Evolutionary conservation across 208 protist species (phyloP).

Genomic region (Trypanosoma platydactyli): DNA sequence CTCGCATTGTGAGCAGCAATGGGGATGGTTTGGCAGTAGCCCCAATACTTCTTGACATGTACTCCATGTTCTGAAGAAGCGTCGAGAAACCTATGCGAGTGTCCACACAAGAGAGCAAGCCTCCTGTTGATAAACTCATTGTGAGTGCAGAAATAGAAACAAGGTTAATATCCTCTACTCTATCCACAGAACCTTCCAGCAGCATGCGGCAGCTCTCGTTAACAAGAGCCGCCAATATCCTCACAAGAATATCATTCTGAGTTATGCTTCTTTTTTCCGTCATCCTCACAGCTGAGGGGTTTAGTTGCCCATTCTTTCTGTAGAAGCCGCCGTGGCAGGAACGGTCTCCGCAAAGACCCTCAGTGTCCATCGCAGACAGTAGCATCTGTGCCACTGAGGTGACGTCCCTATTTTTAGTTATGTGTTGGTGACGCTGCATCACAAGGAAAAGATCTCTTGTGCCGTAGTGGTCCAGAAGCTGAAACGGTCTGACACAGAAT

Average conservation of each 20-base stretch:
- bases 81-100: conserved; percentile 20
- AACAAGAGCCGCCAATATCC: conserved; percentile 41
- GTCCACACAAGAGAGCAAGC: conserved; percentile 57
- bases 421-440: conserved; percentile 16
- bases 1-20: conserved; percentile 22
- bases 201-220: conserved; percentile 45
- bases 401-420: background rate
- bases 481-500: conserved; percentile 23
- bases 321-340: conserved; percentile 20
- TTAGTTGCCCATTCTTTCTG: background rate
- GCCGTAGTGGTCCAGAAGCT: conserved; percentile 29
- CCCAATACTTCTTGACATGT: conserved; percentile 15
- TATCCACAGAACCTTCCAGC: conserved; percentile 29
- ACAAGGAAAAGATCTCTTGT: background rate
- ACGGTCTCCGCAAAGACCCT: conserved; percentile 11
- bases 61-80: conserved; percentile 22
- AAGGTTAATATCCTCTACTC: conserved; percentile 43
- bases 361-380: conserved; percentile 18
- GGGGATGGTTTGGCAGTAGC: conserved; percentile 10
- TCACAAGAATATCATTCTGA: conserved; percentile 19
- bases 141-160: conserved; percentile 55
- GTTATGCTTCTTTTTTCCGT: background rate
- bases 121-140: conserved; percentile 47
- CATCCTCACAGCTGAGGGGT: background rate
- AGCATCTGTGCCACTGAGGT: conserved; percentile 1